phyloP scores from a whole-genome alignment of 805 yeast species.

The Myxozyma geophila region DNA sequence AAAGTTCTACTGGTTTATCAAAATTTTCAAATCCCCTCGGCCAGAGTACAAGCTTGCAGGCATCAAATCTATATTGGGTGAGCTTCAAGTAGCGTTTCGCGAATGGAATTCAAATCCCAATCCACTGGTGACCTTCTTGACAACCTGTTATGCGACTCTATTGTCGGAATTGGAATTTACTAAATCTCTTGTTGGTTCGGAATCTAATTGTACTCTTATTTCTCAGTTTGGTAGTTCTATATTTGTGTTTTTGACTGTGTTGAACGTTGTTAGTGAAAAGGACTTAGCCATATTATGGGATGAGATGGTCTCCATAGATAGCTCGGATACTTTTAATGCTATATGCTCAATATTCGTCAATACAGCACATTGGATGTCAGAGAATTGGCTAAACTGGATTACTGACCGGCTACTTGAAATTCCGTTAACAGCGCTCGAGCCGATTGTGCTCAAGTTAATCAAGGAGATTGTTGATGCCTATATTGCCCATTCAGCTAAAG shows the following conservation, averaged over 20 bases:
- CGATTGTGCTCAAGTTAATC: conserved; percentile 18
- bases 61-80: conserved; percentile 17
- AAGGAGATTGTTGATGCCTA: conserved; percentile 16
- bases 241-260: conserved; percentile 17
- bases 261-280: conserved; percentile 10
- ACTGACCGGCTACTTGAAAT: conserved; percentile 9
- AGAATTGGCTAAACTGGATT: conserved; percentile 23
- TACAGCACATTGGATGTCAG: conserved; percentile 17
- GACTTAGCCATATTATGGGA: conserved; percentile 24
- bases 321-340: conserved; percentile 8
- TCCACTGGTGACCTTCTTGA: background rate
- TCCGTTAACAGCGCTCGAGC: conserved; percentile 18
- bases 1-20: conserved; percentile 28
- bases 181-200: conserved; percentile 25
- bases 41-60: conserved; percentile 31
- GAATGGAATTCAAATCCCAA: conserved; percentile 11
- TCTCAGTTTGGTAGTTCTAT: conserved; percentile 30
- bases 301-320: conserved; percentile 14
- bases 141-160: conserved; percentile 2
- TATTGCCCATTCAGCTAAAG: background rate
- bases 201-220: conserved; percentile 20
- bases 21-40: conserved; percentile 17
- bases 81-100: conserved; percentile 15
- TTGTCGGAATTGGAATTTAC: conserved; percentile 16
- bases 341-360: conserved; percentile 13